Conservation (phyloP, 2,329 filamentous ascomycete genomes). For the Pestalotiopsis sp. region DNA sequence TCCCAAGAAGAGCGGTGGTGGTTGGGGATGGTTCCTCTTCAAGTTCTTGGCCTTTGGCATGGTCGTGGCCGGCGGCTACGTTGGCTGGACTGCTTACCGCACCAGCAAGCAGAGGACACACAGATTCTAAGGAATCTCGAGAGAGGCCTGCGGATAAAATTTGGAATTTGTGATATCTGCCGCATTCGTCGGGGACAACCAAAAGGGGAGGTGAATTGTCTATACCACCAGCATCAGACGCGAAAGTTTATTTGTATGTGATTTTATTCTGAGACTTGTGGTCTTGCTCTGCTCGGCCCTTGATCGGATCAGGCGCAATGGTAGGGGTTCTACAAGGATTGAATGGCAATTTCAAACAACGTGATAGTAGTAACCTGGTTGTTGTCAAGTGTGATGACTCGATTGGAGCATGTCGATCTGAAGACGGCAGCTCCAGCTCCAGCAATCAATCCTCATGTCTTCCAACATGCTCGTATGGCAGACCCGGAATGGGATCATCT, state of each 20-base stretch:
- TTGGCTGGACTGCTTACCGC: conserved; percentile 84
- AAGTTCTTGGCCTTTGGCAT: conserved; percentile 80
- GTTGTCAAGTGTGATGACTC: background rate
- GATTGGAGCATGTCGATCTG: background rate
- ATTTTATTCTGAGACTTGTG: background rate
- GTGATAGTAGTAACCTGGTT: background rate
- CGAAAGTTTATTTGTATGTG: background rate
- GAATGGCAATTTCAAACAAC: background rate
- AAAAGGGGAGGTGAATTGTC: conserved; percentile 6
- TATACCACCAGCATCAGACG: conserved; percentile 8
- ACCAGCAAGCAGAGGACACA: conserved; percentile 62
- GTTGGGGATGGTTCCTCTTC: conserved; percentile 68
- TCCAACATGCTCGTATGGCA: too few relatives aligned
- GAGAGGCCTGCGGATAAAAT: background rate
- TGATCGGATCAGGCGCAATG: conserved; percentile 1
- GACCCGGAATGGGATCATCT: too few relatives aligned
- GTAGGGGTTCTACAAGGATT: background rate
- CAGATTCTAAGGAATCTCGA: conserved; percentile 47
- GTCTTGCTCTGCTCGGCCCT: background rate
- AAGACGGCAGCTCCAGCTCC: background rate
- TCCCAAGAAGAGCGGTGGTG: conserved; percentile 44
- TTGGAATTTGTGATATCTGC: background rate
- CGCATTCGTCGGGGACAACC: background rate
- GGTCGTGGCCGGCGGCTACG: conserved; percentile 73
- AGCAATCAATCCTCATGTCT: too few relatives aligned